Base-by-base conservation (phyloP, 2,329 filamentous ascomycete species). In the Claviceps lovelessii region DNA sequence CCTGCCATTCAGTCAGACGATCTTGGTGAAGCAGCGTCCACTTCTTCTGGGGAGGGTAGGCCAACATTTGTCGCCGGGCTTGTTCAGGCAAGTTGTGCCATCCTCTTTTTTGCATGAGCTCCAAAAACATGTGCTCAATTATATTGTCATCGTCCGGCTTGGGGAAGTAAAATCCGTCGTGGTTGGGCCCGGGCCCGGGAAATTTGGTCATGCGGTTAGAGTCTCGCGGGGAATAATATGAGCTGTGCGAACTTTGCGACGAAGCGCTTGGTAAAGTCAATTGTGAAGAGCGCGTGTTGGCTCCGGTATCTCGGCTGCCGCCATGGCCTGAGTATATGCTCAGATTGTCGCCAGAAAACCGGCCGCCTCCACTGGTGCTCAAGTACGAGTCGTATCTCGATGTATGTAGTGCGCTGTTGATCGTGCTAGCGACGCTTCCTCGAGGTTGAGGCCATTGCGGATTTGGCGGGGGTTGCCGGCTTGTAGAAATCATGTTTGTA, bases 1-100 rank as follows among this genome's bases (percentile, higher is more conserved):
- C 89, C 74, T 97, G 90, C 78, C 85, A 88, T 70, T 97, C 91
- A 7, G 89, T 88, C 62, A 98, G 76, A 58, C 88, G 85, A 72
- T 98, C 93, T 71, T 98, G 91, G 68, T 97, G 86, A 52, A 98
- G 86, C 57, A 98, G 74, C 1, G 90, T 96, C 93, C 93, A 98
- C 72, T 97, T 98, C 76, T 97, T 97, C 60, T 84, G 81, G 9
- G 93, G 81, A 15, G 90, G 88, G 67, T 98, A 97, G 42, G 90
- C 90, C 71, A 93, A 81, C 91, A 98, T 97, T 73, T 97, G 93
- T 58, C 91, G 80, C 61, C 86, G 83, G 35, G 93, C 93, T 72
- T 95, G 89, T 65, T 98, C 93, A 5, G 93, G 93, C 60, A 98
- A 75, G 69, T 94, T 94, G 72, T 95, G 93, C 88, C 90, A 97